Conservation (phyloP, 768 basidiomycete species). For the Ramaria rubella region DNA sequence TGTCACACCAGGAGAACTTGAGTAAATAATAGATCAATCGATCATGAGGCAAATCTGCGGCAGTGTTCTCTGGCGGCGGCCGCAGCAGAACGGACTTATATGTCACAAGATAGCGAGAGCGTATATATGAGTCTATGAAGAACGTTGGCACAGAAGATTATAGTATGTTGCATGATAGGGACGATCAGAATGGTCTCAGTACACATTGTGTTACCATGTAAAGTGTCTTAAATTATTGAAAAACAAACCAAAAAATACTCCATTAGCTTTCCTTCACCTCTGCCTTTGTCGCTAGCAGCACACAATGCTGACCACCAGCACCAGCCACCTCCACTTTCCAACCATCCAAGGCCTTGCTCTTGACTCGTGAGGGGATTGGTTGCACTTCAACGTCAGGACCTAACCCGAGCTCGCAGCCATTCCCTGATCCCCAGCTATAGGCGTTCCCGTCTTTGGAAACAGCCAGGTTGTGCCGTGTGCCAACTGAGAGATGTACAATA, state of each 20-base stretch:
- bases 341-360: constrained; percentile 10
- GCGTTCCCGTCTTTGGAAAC: constrained; percentile 12
- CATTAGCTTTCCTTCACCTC: not conserved
- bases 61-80: too few species aligned
- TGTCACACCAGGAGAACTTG: not conserved
- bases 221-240: not conserved
- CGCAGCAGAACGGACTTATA: too few species aligned
- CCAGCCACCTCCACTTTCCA: constrained; percentile 12
- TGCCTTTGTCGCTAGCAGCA: constrained; percentile 12
- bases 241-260: not conserved
- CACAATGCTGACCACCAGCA: constrained; percentile 16
- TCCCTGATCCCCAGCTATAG: constrained; percentile 15
- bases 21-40: not conserved
- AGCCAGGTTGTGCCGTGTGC: constrained; percentile 16
- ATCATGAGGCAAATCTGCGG: not conserved
- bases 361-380: constrained; percentile 9
- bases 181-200: not conserved
- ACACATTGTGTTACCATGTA: not conserved
- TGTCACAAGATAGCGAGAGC: not conserved
- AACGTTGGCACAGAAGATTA: not conserved
- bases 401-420: constrained; percentile 12
- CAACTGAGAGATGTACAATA: constrained; percentile 10
- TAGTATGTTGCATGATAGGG: not conserved
- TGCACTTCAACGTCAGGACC: constrained; percentile 10
- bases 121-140: too few species aligned